Base-by-base conservation (phyloP, 371 early-diverging fungal species). In the Mucor lusitanicus region DNA sequence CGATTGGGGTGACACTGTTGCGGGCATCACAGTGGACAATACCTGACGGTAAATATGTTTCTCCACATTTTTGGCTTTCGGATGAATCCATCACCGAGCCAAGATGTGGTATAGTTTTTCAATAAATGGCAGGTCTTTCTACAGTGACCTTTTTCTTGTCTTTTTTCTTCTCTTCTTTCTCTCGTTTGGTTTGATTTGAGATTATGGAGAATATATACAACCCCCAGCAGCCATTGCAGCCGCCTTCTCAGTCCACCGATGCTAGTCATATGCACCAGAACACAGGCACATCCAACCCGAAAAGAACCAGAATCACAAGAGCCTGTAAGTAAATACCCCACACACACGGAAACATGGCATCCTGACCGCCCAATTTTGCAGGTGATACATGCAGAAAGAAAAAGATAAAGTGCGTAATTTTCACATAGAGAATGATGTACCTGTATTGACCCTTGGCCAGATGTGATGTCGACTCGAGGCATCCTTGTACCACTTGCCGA, bases 301-400 rank as follows among this genome's bases (percentile, higher is more conserved):
- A 68, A 62, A 67, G 75, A 27, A 64, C 76, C 23, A 56, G 79
- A 33, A 76, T 74, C 33, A 68, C 79, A 25, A 72, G 79, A 63
- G 79, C 79, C n/a, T 79, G 79, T 79, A 79, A 70, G 46, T 50
- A 56, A 2, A 35, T 5, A 33, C 33, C 33, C 8, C 3, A 33
- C 33, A 33, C 33, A 30, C 30, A 30, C 2, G 6, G 2, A 30
- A 2, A 35, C 37, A 35, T 35, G 37, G 37, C 37, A 35, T n/a
- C n/a, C n/a, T n/a, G n/a, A n/a, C n/a, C n/a, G n/a, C n/a, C n/a
- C n/a, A n/a, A n/a, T 17, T 13, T 40, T 17, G 40, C 40, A 82
- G 83, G 83, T 37, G 83, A 82, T 77, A 75, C 74, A 6, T 82
- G 83, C 61, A 65, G 83, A 55, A 71, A 77, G 0, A 82, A 82